Conservation (phyloP, 2,329 filamentous ascomycete species). For the Dactylellina sp. region DNA sequence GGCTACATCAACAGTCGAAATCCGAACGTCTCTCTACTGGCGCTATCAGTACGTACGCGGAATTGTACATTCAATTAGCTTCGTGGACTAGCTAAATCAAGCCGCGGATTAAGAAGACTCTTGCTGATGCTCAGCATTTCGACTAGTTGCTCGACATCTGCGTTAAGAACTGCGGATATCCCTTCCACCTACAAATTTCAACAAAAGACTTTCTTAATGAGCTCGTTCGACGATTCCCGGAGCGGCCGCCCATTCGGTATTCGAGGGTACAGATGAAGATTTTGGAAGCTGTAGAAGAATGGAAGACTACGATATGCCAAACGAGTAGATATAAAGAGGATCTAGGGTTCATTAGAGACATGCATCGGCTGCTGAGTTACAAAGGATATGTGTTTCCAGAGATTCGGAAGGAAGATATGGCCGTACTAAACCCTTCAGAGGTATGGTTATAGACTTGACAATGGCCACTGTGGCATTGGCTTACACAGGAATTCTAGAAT, state of each 20-base stretch:
- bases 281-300: slow-evolving; percentile 96
- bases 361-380: slow-evolving; percentile 94
- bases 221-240: slow-evolving; percentile 93
- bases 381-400: slow-evolving; percentile 98
- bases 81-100: slow-evolving; percentile 13
- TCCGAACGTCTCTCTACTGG: slow-evolving; percentile 90
- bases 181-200: slow-evolving; percentile 97
- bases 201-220: slow-evolving; percentile 99
- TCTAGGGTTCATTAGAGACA: slow-evolving; percentile 93
- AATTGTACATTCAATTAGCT: neutral
- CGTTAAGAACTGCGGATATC: slow-evolving; percentile 99
- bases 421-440: slow-evolving; percentile 92
- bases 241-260: slow-evolving; percentile 86
- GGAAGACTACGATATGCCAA: slow-evolving; percentile 97
- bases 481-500: slow-evolving; percentile 70
- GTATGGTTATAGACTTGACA: slow-evolving; percentile 62
- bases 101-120: slow-evolving; percentile 3
- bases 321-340: slow-evolving; percentile 98
- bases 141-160: slow-evolving; percentile 89
- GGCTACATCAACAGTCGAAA: slow-evolving; percentile 97
- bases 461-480: neutral
- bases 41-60: slow-evolving; percentile 72
- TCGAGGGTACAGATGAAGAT: slow-evolving; percentile 92
- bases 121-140: slow-evolving; percentile 36
- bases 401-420: slow-evolving; percentile 90